Conservation (phyloP, 805 yeast species). For the Yarrowia osloensis region DNA sequence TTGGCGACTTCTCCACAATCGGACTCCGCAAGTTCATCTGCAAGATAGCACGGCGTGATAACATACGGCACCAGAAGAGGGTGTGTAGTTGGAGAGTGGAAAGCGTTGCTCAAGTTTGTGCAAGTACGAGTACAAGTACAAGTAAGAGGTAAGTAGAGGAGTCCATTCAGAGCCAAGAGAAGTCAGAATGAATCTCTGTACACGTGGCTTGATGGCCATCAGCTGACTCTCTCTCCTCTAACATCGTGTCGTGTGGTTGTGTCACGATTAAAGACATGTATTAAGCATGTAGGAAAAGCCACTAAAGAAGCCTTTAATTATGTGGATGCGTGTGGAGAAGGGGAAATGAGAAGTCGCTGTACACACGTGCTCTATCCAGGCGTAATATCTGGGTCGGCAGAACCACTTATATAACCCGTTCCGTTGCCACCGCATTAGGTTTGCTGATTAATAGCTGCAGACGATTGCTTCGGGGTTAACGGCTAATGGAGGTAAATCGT, state of each 20-base stretch:
- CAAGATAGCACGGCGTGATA: not conserved
- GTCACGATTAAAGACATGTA: not conserved
- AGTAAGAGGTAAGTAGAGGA: not conserved
- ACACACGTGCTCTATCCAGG: no score
- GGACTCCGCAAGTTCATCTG: not conserved
- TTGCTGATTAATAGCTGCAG: not conserved
- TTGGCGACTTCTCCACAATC: not conserved
- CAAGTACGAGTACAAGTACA: no score
- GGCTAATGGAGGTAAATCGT: not conserved
- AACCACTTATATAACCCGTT: not conserved
- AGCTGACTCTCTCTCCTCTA: not conserved
- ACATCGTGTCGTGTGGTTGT: no score
- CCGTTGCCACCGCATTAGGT: not conserved
- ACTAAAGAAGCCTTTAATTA: not conserved
- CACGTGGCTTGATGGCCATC: not conserved
- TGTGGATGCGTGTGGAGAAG: no score
- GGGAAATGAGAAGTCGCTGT: no score
- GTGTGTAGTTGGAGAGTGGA: not conserved
- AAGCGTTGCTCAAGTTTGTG: no score
- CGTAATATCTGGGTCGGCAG: no score
- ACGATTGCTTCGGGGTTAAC: slow-evolving; percentile 11
- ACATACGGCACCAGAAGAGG: not conserved
- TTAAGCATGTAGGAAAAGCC: not conserved
- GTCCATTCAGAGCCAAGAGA: no score
- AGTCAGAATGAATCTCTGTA: not conserved